Conservation (phyloP, 169 alveolate species). For the Plasmodium malariae region DNA sequence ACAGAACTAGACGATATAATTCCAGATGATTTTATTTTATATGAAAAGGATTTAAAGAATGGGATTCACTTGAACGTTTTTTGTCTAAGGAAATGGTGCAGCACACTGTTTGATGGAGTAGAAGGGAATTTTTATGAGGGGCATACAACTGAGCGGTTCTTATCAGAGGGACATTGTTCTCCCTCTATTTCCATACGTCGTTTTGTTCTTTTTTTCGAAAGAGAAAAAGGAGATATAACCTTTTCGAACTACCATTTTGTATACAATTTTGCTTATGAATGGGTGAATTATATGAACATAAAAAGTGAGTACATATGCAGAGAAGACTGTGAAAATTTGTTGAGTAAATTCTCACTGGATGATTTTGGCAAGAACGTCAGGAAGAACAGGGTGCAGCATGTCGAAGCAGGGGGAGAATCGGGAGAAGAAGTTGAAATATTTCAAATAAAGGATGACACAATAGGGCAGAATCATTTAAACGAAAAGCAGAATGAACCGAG, state of each 20-base stretch:
- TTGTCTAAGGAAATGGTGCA: conserved; percentile 8
- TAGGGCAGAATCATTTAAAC: no score
- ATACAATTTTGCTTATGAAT: conserved; percentile 57
- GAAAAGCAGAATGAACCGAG: no score
- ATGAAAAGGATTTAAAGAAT: conserved; percentile 24
- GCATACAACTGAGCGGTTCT: no score
- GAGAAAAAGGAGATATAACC: background rate
- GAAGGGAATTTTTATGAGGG: background rate
- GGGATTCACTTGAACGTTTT: conserved; percentile 39
- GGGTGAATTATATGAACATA: conserved; percentile 58
- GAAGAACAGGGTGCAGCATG: background rate
- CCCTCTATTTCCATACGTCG: conserved; percentile 15
- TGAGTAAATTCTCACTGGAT: background rate
- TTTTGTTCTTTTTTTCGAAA: conserved; percentile 40
- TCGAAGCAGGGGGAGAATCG: background rate
- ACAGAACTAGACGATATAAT: conserved; percentile 13
- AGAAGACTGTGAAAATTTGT: background rate
- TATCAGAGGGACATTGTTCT: background rate
- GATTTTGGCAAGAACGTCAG: background rate
- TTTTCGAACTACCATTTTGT: conserved; percentile 41
- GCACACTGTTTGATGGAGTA: background rate
- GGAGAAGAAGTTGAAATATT: no score
- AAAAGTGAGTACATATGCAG: conserved; percentile 13
- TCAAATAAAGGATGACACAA: no score
- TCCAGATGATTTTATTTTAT: conserved; percentile 67